Evolutionary conservation across 2,329 filamentous ascomycete species (phyloP).

Genomic region (Phialophora tarda): DNA sequence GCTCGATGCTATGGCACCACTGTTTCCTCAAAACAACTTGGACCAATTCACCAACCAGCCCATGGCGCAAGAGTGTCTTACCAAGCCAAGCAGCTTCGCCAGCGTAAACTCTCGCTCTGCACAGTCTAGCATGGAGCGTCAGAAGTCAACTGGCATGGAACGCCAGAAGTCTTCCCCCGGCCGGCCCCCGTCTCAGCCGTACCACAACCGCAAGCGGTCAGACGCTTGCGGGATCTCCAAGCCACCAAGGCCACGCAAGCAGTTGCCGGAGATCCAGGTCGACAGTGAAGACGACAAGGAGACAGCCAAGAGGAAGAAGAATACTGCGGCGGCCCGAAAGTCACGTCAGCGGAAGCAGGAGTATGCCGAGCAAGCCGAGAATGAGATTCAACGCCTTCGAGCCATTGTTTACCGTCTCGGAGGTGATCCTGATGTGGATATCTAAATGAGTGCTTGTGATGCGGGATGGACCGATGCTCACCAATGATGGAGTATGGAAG

Average conservation of each 20-base stretch:
- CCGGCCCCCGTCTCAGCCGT: conserved; percentile 42
- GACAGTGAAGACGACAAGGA: conserved; percentile 73
- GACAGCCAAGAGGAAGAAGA: conserved; percentile 88
- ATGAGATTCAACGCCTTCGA: conserved; percentile 37
- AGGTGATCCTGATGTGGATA: conserved; percentile 35
- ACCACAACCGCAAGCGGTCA: conserved; percentile 65
- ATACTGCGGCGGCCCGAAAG: conserved; percentile 86
- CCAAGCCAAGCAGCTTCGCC: conserved; percentile 24
- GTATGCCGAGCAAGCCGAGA: conserved; percentile 72
- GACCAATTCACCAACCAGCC: conserved; percentile 41
- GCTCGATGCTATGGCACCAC: conserved; percentile 34
- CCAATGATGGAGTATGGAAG: neutral
- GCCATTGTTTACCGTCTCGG: conserved; percentile 37
- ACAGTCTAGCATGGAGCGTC: conserved; percentile 4
- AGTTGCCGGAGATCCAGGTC: conserved; percentile 72
- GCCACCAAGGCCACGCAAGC: conserved; percentile 72
- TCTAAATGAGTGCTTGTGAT: conserved; percentile 4
- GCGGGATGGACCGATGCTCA: neutral
- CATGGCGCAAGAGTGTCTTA: conserved; percentile 38
- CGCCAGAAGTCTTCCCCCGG: conserved; percentile 46
- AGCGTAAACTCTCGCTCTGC: conserved; percentile 22
- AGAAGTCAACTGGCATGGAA: conserved; percentile 34
- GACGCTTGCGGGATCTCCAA: conserved; percentile 68
- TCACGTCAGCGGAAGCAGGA: conserved; percentile 81
- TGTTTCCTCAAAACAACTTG: conserved; percentile 37